Evolutionary conservation across 352 stramenopile genomes (phyloP).

Genomic region (Blastocystis sp.): DNA sequence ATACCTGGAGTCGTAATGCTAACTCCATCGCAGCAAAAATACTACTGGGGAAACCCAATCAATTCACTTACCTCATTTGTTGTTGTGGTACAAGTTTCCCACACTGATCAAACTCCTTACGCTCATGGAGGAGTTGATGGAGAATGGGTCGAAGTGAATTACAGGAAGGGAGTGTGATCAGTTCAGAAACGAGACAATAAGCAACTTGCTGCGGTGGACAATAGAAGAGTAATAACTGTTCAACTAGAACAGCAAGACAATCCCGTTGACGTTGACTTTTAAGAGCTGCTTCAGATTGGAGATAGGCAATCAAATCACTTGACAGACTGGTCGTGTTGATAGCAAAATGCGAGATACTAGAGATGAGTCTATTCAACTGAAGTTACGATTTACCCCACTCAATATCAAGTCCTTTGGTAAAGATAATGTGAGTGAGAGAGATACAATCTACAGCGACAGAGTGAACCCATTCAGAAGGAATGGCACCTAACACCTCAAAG

Average conservation of each 20-base stretch:
- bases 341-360: neutral
- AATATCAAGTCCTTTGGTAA: neutral
- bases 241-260: neutral
- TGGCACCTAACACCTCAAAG: neutral
- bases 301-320: neutral
- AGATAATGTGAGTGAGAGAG: neutral
- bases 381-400: neutral
- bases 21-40: constrained; percentile 9
- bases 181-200: neutral
- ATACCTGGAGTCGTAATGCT: neutral
- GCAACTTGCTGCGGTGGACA: neutral
- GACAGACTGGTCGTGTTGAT: neutral
- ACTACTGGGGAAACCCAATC: neutral
- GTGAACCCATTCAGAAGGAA: neutral
- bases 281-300: neutral
- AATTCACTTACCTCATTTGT: neutral
- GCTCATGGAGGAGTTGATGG: neutral
- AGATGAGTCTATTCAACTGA: neutral
- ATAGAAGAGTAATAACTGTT: neutral
- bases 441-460: neutral
- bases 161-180: neutral
- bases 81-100: neutral
- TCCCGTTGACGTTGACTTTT: neutral
- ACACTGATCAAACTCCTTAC: neutral
- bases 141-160: neutral